Evolutionary conservation across 2,329 filamentous ascomycete species (phyloP), one percentile per base, ranked within the genome.

Genomic region (Verticillium klebahnii): DNA sequence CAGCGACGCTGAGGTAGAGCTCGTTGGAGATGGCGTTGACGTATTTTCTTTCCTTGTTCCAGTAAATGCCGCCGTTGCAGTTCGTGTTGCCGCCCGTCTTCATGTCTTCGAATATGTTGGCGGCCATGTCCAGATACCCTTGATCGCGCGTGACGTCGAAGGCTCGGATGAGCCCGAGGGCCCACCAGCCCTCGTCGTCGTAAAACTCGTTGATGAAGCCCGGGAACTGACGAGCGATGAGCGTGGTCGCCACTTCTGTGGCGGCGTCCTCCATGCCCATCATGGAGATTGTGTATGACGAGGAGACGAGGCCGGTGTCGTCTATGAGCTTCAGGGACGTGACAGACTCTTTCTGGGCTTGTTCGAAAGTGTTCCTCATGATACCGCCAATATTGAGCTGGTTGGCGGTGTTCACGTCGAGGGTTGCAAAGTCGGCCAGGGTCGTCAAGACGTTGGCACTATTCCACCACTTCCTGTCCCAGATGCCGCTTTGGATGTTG

Each of bases 401-500:
- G 58, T 75, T 74, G 39, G 75, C 75, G 32, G 72, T 69, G 8
- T 67, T 63, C 1, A 70, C 66, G 52, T 75, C 72, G 9, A 78
- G 64, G 12, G 63, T 60, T 4, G 78, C 74, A 69, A 82, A 83
- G 69, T 91, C 85, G 59, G 81, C 83, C 19, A 91, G 73, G 3
- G 80, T 81, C 0, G 87, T 89, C 63, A 92, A 75, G 62, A 81
- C 81, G 69, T 91, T 92, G 55, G 84, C 89, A 60, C 83, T 82
- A 69, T 91, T 90, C 89, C 89, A 92, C 89, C 89, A 92, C 8
- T 82, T 80, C 0, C 82, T 82, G 60, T 85, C 74, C 86, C 87
- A 92, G 14, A 90, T 76, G 3, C 89, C 89, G 1, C 80, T 85
- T 5, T 70, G 69, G 2, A 73, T 62, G 68, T 88, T 82, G 71